Evolutionary conservation across 108 stramenopile genomes (phyloP), one percentile per base, ranked within the genome.

Genomic region (Nitzschia sp.): DNA sequence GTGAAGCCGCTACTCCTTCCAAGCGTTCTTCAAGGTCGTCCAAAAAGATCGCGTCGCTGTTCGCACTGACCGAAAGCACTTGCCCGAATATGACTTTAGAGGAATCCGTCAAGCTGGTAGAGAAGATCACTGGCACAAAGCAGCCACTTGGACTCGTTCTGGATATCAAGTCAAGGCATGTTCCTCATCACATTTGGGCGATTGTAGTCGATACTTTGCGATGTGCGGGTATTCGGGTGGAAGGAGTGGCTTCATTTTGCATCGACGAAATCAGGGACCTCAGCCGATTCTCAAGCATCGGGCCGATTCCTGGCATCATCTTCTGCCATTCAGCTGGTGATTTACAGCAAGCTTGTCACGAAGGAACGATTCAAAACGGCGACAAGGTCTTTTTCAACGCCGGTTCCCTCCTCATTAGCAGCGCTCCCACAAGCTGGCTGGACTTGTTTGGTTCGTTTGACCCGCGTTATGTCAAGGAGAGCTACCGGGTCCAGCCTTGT

Each of bases 311-410:
- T 54, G 91, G 90, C 63, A 78, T 92, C 5, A 59, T 89, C 2
- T 92, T 92, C 75, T 85, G 82, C 48, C 94, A 95, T 70, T 84
- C 88, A 18, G 91, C 91, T 17, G 94, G 94, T 9, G 91, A 95
- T 62, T 19, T 95, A 19, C 91, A 95, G 59, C 54, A 74, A 28
- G 89, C 88, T 28, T 91, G 90, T 68, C 81, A 92, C 63, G 72
- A 80, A 33, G 90, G 90, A 1, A 54, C 46, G 13, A 66, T 95
- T 8, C 74, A 62, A 54, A 64, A 73, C 25, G 91, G 91, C 0
- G 94, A 95, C 71, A 75, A 62, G 49, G 90, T 95, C 1, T 88
- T 95, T 36, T 91, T 95, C 75, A 95, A 95, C 70, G 94, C 83
- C 28, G 94, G 94, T n/a, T 79, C 76, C 8, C 64, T 95, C 46